Evolutionary conservation across 768 basidiomycete genomes (phyloP).

Genomic region (Trametes villosa): DNA sequence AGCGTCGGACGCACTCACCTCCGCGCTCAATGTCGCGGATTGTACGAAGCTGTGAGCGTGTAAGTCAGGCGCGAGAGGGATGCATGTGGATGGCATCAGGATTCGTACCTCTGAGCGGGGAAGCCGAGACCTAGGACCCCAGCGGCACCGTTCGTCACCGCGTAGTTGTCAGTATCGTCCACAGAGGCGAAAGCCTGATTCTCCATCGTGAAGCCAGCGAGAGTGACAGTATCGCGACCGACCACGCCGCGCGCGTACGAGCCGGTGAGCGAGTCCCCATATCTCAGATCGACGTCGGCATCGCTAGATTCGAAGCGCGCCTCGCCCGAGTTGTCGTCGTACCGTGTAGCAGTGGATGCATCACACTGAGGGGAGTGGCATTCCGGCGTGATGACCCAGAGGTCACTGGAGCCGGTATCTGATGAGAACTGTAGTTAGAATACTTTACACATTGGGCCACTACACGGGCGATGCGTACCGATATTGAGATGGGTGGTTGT

Average conservation of each 20-base stretch:
- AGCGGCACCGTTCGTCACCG: constrained; percentile 58
- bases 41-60: constrained; percentile 28
- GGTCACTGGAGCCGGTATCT: constrained; percentile 82
- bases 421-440: no score
- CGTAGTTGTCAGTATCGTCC: constrained; percentile 68
- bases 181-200: constrained; percentile 69
- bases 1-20: constrained; percentile 12
- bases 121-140: constrained; percentile 82
- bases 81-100: not conserved
- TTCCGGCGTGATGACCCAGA: constrained; percentile 70
- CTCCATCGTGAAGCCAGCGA: constrained; percentile 56
- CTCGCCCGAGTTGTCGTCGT: constrained; percentile 45
- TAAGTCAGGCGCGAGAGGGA: not conserved
- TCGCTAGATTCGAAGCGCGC: constrained; percentile 49
- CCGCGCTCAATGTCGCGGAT: constrained; percentile 25
- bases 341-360: constrained; percentile 44
- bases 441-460: no score
- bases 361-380: constrained; percentile 49
- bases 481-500: constrained; percentile 59
- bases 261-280: constrained; percentile 73
- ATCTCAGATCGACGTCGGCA: constrained; percentile 53
- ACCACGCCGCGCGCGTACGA: constrained; percentile 69
- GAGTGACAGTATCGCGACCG: constrained; percentile 57
- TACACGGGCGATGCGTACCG: constrained; percentile 42
- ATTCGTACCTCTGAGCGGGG: constrained; percentile 62